Evolutionary conservation across 257 asterid species (phyloP).

Genomic region (Solanum corneliomulleri): DNA sequence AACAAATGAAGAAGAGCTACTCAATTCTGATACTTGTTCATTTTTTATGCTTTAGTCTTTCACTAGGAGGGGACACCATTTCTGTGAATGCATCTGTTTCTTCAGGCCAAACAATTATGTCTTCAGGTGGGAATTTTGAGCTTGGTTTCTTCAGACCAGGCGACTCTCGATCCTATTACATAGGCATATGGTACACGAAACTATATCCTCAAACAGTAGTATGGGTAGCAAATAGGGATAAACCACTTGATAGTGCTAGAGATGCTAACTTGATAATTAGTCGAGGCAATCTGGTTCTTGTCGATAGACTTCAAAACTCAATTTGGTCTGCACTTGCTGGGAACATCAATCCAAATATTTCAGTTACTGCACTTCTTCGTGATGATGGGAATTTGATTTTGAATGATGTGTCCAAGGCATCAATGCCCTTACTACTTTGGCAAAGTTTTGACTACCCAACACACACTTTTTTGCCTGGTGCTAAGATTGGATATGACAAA

Average conservation of each 20-base stretch:
- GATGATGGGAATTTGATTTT: background rate
- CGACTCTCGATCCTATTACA: background rate
- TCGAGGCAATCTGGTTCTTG: background rate
- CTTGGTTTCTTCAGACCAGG: background rate
- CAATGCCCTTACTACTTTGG: background rate
- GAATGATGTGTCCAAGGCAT: background rate
- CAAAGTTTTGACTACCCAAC: background rate
- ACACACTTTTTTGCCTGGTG: background rate
- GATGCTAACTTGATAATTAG: background rate
- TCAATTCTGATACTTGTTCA: background rate
- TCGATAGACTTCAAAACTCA: rapidly evolving
- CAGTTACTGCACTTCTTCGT: background rate
- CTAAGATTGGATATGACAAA: background rate
- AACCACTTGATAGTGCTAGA: background rate
- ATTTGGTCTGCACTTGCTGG: background rate
- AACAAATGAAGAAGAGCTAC: background rate
- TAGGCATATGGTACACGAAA: slow-evolving; percentile 10
- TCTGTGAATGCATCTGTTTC: background rate
- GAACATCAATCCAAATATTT: background rate
- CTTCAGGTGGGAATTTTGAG: background rate
- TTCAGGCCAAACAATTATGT: background rate
- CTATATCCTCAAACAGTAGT: background rate
- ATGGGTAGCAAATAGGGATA: background rate
- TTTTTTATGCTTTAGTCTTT: background rate
- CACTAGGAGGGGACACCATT: background rate